Evolutionary conservation across 495 filamentous ascomycete genomes (phyloP), one percentile per base, ranked within the genome.

Genomic region (Talaromyces thailandensis): DNA sequence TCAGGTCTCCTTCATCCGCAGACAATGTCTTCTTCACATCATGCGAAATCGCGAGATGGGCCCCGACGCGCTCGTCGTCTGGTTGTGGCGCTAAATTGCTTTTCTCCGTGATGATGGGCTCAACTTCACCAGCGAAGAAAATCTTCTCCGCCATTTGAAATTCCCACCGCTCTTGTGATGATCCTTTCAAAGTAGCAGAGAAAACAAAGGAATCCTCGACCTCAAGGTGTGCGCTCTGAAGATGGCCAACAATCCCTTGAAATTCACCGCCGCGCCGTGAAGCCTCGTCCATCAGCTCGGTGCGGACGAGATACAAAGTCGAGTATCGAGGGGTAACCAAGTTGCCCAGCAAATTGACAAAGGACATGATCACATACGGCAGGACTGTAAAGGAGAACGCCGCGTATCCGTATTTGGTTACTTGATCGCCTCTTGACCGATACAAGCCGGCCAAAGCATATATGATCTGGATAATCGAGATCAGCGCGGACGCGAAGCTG

Each of bases 341-440:
- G 31, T 69, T 71, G 5, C 71, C 77, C n/a, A 79, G 79, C 8
- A 81, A 79, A 70, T 90, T 90, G 26, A 85, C 77, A 62, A 89
- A 84, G 5, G 86, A 88, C 61, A 90, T 81, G 43, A 89, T 72
- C 43, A 86, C 83, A 70, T 89, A 90, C 0, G 84, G 80, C 2
- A 72, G 51, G 0, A 79, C 73, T 1, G 79, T 79, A 4, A 81
- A 63, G 6, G 70, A 69, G 55, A 75, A 82, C 4, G 78, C 74
- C 1, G 73, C 73, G 61, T 76, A 80, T 24, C 79, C 79, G 51
- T 71, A 80, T 14, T 25, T 62, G 1, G 67, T n/a, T 18, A 81
- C 64, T 55, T 80, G 76, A 37, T 70, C 62, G 0, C 73, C 79
- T 16, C 70, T 67, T 0, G 71, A 64, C 3, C 63, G 61, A 62